A percentile compares a stretch with the other conserved stretches of the same genome.
Evolutionary conservation across 2,329 filamentous ascomycete genomes (phyloP).

Genomic region (Aspergillus sp.): DNA sequence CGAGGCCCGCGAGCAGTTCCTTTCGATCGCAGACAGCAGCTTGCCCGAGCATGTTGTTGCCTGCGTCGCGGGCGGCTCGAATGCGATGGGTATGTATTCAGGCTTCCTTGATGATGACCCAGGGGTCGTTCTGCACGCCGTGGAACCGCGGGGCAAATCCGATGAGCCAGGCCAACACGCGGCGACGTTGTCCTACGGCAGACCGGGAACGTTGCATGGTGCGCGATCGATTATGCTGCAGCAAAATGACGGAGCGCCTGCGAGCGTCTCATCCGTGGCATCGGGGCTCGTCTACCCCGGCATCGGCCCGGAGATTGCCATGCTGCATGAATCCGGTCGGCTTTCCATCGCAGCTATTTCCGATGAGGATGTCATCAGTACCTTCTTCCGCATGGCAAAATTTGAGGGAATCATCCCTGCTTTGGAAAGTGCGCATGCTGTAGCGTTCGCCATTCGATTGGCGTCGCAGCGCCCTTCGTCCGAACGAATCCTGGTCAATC

Average conservation of each 20-base stretch:
- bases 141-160: conserved; percentile 45
- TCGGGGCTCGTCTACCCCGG: conserved; percentile 17
- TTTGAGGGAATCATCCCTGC: conserved; percentile 89
- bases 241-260: neutral
- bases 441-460: conserved; percentile 71
- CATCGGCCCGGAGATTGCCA: conserved; percentile 16
- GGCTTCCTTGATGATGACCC: conserved; percentile 45
- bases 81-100: conserved; percentile 7
- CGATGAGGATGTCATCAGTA: conserved; percentile 12
- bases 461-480: conserved; percentile 35
- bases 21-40: conserved; percentile 43
- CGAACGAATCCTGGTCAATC: conserved; percentile 11
- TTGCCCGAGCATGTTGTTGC: conserved; percentile 6
- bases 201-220: neutral
- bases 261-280: conserved; percentile 8
- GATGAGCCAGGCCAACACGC: conserved; percentile 53
- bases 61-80: conserved; percentile 7
- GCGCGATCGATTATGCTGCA: neutral
- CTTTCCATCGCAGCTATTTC: conserved; percentile 7
- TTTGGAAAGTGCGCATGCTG: conserved; percentile 80
- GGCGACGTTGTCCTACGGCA: neutral
- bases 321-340: conserved; percentile 9
- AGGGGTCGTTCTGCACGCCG: neutral
- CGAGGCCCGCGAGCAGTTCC: conserved; percentile 82
- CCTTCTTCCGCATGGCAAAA: conserved; percentile 12